Evolutionary conservation across 75 land plant genomes (phyloP).

Genomic region (Cupressus sempervirens): DNA sequence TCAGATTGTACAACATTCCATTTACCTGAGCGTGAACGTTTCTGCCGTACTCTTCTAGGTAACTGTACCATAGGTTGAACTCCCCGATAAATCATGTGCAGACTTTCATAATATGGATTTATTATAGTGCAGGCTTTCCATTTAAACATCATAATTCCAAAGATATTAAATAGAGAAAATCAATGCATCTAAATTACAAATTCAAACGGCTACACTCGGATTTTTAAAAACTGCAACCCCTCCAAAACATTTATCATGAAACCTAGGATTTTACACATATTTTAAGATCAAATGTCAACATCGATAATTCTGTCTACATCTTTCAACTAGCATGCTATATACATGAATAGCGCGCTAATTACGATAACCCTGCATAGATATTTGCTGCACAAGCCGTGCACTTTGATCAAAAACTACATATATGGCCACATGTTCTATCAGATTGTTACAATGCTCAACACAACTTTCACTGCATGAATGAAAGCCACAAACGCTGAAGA

Average conservation of each 20-base stretch:
- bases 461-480: not conserved
- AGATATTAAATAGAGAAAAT: not conserved
- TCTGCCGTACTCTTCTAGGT: not conserved
- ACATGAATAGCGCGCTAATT: too few relatives aligned
- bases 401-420: not conserved
- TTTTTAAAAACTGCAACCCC: not conserved
- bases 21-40: not conserved
- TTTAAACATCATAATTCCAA: not conserved
- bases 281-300: not conserved
- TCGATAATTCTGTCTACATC: not conserved
- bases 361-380: not conserved
- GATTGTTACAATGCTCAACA: not conserved
- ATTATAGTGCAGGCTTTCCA: not conserved
- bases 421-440: not conserved
- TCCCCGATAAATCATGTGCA: not conserved
- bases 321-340: too few relatives aligned
- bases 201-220: not conserved
- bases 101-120: not conserved
- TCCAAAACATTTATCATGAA: not conserved
- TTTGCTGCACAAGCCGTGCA: slow-evolving; percentile 14
- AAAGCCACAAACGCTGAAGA: not conserved
- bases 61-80: not conserved
- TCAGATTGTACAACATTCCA: not conserved
- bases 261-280: not conserved
- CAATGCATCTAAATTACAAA: not conserved